phyloP scores from a whole-genome alignment of 1,284 basidiomycete genomes.

The Violaceomyces palustris region DNA sequence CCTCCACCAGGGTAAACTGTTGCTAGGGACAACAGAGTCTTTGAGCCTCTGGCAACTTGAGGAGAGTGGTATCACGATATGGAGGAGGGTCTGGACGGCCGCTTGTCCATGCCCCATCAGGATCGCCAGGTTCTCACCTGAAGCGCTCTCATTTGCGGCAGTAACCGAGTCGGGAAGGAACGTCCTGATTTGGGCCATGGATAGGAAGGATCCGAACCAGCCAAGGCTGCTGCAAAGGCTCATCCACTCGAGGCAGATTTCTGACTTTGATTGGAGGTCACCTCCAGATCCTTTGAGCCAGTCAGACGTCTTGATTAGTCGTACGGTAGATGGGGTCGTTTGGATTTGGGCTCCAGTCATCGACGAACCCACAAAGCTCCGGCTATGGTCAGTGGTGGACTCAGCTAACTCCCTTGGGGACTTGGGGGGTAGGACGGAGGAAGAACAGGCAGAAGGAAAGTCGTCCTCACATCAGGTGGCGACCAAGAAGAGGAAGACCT shows the following conservation, averaged over 20 bases:
- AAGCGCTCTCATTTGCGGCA: conserved; percentile 25
- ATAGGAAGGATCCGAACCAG: conserved; percentile 7
- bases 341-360: conserved; percentile 39
- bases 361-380: conserved; percentile 34
- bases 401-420: too few species aligned
- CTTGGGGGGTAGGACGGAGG: too few species aligned
- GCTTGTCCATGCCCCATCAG: conserved; percentile 10
- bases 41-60: conserved; percentile 28
- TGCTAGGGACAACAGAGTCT: conserved; percentile 12
- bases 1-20: conserved; percentile 12
- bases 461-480: not conserved
- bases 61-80: conserved; percentile 15
- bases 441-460: too few species aligned
- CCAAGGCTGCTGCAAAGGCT: conserved; percentile 17
- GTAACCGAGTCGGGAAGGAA: conserved; percentile 15
- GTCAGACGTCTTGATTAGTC: conserved; percentile 25
- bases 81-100: conserved; percentile 25
- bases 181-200: conserved; percentile 23
- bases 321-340: conserved; percentile 24
- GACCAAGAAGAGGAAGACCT: not conserved
- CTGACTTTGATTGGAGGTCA: conserved; percentile 12
- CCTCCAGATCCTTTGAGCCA: conserved; percentile 22
- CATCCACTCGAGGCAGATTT: conserved; percentile 19
- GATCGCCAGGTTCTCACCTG: conserved; percentile 19
- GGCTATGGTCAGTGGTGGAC: conserved; percentile 28